phyloP scores from a whole-genome alignment of 1,139 yeast genomes.

The Hanseniaspora uvarum region DNA sequence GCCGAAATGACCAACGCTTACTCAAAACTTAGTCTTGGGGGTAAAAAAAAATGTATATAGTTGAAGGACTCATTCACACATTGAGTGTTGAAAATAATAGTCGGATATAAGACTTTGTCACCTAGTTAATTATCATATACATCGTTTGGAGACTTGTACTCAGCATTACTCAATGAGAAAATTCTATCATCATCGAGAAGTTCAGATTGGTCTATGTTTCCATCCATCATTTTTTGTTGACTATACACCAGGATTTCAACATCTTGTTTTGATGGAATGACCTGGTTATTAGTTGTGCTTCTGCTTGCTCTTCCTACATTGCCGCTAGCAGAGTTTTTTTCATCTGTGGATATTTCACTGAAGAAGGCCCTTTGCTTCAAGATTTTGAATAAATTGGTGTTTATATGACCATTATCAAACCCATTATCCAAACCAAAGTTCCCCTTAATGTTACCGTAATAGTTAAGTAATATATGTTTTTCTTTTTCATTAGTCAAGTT shows the following conservation, averaged over 20 bases:
- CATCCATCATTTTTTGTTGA: not conserved
- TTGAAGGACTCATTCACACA: too few relatives aligned
- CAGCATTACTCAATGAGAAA: conserved; percentile 16
- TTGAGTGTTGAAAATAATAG: too few relatives aligned
- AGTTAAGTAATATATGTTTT: conserved; percentile 6
- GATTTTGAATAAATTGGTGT: not conserved
- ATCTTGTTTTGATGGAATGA: conserved; percentile 10
- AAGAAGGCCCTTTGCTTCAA: conserved; percentile 10
- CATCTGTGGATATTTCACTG: not conserved
- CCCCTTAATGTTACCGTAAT: conserved; percentile 12
- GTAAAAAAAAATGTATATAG: too few relatives aligned
- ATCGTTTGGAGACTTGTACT: conserved; percentile 8
- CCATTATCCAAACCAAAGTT: conserved; percentile 16
- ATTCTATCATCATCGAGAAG: conserved; percentile 14
- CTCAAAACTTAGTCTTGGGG: too few relatives aligned
- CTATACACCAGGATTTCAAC: conserved; percentile 3
- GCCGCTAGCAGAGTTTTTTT: not conserved
- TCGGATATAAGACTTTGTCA: too few relatives aligned
- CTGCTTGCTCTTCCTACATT: conserved; percentile 5
- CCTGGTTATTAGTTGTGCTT: conserved; percentile 4
- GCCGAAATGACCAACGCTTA: too few relatives aligned
- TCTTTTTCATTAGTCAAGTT: conserved; percentile 4
- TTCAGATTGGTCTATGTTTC: conserved; percentile 9
- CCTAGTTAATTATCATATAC: not conserved
- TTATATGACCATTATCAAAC: conserved; percentile 15